Base-by-base conservation (phyloP, 306 rosid genomes). In the Mimosa pudica region DNA sequence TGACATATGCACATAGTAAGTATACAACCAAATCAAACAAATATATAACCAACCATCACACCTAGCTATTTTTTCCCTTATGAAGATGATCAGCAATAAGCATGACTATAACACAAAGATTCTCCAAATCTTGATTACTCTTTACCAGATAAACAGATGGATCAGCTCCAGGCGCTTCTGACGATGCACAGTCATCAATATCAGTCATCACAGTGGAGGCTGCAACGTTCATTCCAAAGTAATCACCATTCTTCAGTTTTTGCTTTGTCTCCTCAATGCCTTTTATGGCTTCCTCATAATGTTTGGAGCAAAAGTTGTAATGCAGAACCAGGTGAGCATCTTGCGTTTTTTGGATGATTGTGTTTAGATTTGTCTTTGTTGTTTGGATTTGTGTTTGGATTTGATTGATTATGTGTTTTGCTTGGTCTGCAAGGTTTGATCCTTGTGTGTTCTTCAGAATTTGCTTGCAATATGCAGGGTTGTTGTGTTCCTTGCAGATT, bases 401-500 rank as follows among this genome's bases (percentile, higher is more conserved):
- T 35, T 8, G 13, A 5, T 68, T 32, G 8, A 68, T 44, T 16
- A 24, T 54, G 49, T 44, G 10, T 17, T 4, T 6, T 17, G 73
- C 73, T 4, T 42, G 8, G 16, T 32, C 5, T 2, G 16, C 2
- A 10, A 44, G 54, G 0, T 9, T 4, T 2, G 54, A 18, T 0
- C 73, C 73, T 1, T 68, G 35, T 33, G 42, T 68, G 13, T 10
- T 2, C 16, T 60, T 75, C 4, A 83, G 33, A 68, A 78, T 49
- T 1, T 0, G 7, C 9, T 6, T 7, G 30, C 86, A 83, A 8
- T 18, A 60, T 1, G 2, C 6, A 48, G 77, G 62, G 74, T 42
- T 74, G 41, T 2, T 6, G 73, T 79, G 83, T 79, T 60, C 74
- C 5, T 80, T 41, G 18, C 83, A 83, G 60, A 83, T 68, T 9